Percentiles rank a stretch among this genome's conserved stretches.
phyloP scores from a whole-genome alignment of 1,284 basidiomycete genomes.

The Stereum hirsutum region DNA sequence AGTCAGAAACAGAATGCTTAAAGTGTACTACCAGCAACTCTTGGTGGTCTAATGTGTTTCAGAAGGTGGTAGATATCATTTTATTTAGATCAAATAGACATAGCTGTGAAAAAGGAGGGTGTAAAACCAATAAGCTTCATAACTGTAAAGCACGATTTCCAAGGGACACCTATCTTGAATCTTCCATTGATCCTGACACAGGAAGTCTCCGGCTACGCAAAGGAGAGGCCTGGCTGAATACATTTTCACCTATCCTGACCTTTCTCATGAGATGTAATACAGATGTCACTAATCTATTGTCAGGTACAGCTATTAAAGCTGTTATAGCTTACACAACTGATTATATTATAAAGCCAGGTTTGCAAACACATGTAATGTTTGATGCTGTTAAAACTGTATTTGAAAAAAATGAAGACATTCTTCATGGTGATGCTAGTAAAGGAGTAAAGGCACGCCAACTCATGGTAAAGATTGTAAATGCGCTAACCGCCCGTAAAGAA shows the following conservation, averaged over 20 bases:
- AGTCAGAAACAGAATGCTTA: too few species aligned
- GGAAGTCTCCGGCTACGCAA: neutral
- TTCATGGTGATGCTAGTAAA: too few species aligned
- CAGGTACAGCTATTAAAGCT: slow-evolving; percentile 25
- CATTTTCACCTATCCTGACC: neutral
- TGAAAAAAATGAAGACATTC: too few species aligned
- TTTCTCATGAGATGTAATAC: slow-evolving; percentile 8
- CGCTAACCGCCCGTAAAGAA: slow-evolving; percentile 6
- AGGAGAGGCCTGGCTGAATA: neutral
- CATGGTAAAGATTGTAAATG: slow-evolving; percentile 15
- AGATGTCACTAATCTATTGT: slow-evolving; percentile 26
- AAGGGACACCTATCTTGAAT: neutral
- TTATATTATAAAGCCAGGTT: slow-evolving; percentile 26
- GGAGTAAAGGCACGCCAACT: slow-evolving; percentile 17
- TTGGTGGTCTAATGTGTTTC: too few species aligned
- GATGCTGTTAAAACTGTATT: slow-evolving; percentile 20
- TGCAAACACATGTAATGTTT: slow-evolving; percentile 27
- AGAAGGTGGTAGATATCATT: too few species aligned
- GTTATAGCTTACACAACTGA: slow-evolving; percentile 28
- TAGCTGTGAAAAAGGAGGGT: neutral
- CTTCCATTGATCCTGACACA: neutral
- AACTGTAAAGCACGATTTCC: neutral
- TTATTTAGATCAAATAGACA: neutral
- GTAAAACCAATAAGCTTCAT: neutral
- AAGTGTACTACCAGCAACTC: too few species aligned